A percentile compares a stretch with the other conserved stretches of the same genome.
Conservation (phyloP, 345 rosid genomes). For the Acer negundo region DNA sequence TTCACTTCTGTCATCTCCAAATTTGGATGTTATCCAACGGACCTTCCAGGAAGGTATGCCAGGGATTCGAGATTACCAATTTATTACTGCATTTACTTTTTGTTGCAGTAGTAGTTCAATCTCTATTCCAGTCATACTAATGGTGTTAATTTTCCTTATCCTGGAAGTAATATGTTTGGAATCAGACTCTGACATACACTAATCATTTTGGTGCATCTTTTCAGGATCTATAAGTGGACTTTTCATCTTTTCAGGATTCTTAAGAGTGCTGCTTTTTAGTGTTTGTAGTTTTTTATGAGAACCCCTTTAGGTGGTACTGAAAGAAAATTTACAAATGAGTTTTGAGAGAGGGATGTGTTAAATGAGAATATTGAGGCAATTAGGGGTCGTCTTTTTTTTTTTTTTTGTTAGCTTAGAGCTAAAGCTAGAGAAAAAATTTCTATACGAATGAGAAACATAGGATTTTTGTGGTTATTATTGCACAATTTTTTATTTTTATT, state of each 20-base stretch:
- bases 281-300: conserved; percentile 2
- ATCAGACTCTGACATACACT: neutral
- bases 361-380: conserved; percentile 11
- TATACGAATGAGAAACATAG: conserved; percentile 19
- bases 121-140: conserved; percentile 10
- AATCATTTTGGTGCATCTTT: conserved; percentile 14
- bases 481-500: conserved; percentile 20
- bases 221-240: conserved; percentile 5
- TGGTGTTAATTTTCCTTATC: conserved; percentile 11
- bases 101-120: conserved; percentile 11
- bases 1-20: conserved; percentile 9
- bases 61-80: neutral
- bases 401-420: conserved; percentile 16
- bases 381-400: conserved; percentile 5
- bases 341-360: conserved; percentile 11
- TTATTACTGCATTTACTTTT: conserved; percentile 14
- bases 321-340: conserved; percentile 10
- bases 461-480: conserved; percentile 13
- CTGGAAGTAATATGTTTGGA: conserved; percentile 18
- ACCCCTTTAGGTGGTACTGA: neutral
- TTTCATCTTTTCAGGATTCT: conserved; percentile 11
- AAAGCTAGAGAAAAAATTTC: neutral
- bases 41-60: conserved; percentile 12
- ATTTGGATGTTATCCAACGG: neutral
- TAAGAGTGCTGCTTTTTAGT: neutral